Conservation (phyloP, 129 eudicot species). For the Mikania micrantha region DNA sequence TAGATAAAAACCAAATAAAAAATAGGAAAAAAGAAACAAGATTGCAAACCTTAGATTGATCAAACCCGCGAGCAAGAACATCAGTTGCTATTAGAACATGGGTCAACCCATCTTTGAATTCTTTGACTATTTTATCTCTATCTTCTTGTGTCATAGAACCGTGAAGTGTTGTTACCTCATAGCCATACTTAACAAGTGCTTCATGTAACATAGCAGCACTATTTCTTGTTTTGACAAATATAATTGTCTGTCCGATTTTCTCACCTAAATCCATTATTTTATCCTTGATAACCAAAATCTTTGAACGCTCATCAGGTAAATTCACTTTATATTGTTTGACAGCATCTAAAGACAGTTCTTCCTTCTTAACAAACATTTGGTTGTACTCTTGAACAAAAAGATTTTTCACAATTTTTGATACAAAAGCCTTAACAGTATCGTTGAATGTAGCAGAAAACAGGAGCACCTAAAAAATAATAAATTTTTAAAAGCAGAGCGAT, state of each 20-base stretch:
- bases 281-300: conserved; percentile 55
- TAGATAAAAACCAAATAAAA: background rate
- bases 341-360: conserved; percentile 68
- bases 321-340: conserved; percentile 68
- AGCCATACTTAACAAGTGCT: conserved; percentile 48
- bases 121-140: conserved; percentile 79
- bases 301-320: conserved; percentile 53
- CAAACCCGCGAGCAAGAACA: conserved; percentile 90
- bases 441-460: conserved; percentile 80
- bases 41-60: conserved; percentile 56
- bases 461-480: conserved; percentile 38
- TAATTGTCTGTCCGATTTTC: conserved; percentile 70
- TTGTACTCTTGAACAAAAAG: conserved; percentile 52
- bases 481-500: background rate
- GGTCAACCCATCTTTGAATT: conserved; percentile 74
- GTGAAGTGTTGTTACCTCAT: conserved; percentile 77
- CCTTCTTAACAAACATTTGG: conserved; percentile 70
- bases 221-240: conserved; percentile 58
- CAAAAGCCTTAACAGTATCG: conserved; percentile 54
- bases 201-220: conserved; percentile 56
- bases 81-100: conserved; percentile 82
- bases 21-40: background rate
- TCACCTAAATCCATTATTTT: conserved; percentile 60
- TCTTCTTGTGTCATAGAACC: conserved; percentile 64
- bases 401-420: conserved; percentile 46